Evolutionary conservation across 345 rosid species (phyloP).

Genomic region (Odontarrhena argentea): DNA sequence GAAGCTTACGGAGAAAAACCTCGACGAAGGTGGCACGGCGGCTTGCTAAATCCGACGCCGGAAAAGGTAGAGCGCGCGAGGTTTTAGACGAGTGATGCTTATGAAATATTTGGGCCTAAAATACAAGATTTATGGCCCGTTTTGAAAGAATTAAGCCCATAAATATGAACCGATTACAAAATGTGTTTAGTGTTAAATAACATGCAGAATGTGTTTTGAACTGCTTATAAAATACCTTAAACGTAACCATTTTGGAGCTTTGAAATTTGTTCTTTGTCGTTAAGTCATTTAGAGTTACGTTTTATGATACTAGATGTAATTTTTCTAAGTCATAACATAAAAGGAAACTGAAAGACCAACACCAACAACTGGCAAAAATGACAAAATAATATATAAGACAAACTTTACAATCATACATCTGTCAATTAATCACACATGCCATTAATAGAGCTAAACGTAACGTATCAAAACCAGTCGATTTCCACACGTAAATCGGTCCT

Average conservation of each 20-base stretch:
- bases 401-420: background rate
- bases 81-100: background rate
- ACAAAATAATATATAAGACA: background rate
- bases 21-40: background rate
- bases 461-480: background rate
- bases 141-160: background rate
- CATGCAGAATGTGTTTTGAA: background rate
- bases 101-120: background rate
- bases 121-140: background rate
- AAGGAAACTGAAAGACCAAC: background rate
- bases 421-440: background rate
- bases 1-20: background rate
- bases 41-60: slow-evolving; percentile 9
- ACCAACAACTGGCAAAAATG: slow-evolving; percentile 5
- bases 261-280: background rate
- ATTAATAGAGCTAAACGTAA: slow-evolving; percentile 17
- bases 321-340: background rate
- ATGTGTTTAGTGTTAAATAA: too few relatives aligned
- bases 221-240: background rate
- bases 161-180: background rate
- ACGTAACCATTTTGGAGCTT: background rate
- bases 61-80: background rate
- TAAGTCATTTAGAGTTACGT: background rate
- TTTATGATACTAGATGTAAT: background rate
- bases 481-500: slow-evolving; percentile 6